Evolutionary conservation across 345 rosid species (phyloP).

Genomic region (Acer saccharum): DNA sequence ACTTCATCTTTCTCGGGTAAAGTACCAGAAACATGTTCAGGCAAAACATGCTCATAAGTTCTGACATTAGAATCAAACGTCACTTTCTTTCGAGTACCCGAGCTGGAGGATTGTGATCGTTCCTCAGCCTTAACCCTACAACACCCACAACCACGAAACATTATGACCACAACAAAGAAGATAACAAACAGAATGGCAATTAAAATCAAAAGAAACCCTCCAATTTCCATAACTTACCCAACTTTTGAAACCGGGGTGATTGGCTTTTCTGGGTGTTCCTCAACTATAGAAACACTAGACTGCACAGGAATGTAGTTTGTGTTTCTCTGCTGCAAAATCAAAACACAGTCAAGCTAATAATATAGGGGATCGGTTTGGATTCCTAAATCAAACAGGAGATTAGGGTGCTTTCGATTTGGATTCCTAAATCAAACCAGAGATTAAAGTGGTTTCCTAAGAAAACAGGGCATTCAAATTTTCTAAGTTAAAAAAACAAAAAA

Average conservation of each 20-base stretch:
- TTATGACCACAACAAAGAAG: slow-evolving; percentile 6
- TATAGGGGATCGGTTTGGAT: not conserved
- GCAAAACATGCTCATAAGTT: slow-evolving; percentile 59
- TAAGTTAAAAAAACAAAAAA: not conserved
- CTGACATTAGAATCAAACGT: slow-evolving; percentile 68
- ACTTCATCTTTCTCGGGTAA: slow-evolving; percentile 36
- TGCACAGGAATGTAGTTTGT: slow-evolving; percentile 22
- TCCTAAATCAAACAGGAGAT: slow-evolving; percentile 4
- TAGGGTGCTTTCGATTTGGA: too few species aligned
- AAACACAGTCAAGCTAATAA: not conserved
- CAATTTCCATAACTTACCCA: slow-evolving; percentile 35
- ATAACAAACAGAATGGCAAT: not conserved
- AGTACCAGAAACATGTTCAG: slow-evolving; percentile 41
- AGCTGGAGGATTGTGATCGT: slow-evolving; percentile 29
- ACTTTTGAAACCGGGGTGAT: slow-evolving; percentile 32
- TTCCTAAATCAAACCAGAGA: slow-evolving; percentile 7
- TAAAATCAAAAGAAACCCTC: slow-evolving; percentile 1
- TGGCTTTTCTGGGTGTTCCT: slow-evolving; percentile 30
- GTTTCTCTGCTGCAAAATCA: slow-evolving; percentile 32
- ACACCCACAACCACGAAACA: slow-evolving; percentile 12
- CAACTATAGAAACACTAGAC: slow-evolving; percentile 31
- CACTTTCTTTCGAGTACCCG: slow-evolving; percentile 62
- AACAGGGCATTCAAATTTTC: not conserved
- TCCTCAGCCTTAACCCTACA: slow-evolving; percentile 53
- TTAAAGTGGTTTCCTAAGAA: too few species aligned